Percentiles rank a stretch among this genome's conserved stretches.
phyloP scores from a whole-genome alignment of 805 yeast species.

The Saccharomycopsis selenospora region DNA sequence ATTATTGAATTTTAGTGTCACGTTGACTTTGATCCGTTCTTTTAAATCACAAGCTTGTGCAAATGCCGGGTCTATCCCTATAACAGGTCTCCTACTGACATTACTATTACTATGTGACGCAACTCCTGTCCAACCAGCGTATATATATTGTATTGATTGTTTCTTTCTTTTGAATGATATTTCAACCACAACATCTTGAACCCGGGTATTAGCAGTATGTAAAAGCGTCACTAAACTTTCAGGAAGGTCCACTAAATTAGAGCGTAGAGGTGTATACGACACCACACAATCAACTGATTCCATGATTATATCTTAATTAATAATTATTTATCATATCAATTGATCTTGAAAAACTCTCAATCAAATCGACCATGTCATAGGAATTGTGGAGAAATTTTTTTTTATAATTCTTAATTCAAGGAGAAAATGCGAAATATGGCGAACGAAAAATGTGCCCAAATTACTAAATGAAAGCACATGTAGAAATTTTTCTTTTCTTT shows the following conservation, averaged over 20 bases:
- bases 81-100: constrained; percentile 18
- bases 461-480: no score
- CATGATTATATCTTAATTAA: no score
- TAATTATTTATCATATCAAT: no score
- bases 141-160: constrained; percentile 27
- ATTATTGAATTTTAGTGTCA: constrained; percentile 42
- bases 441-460: no score
- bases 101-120: constrained; percentile 25
- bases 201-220: constrained; percentile 42
- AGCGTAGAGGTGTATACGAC: constrained; percentile 32
- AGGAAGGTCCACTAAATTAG: constrained; percentile 52
- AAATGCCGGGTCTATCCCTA: constrained; percentile 65
- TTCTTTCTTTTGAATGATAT: constrained; percentile 28
- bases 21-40: constrained; percentile 35
- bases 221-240: constrained; percentile 38
- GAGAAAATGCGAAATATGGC: no score
- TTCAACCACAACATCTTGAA: constrained; percentile 54
- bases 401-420: no score
- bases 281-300: constrained; percentile 26
- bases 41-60: constrained; percentile 44
- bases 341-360: no score
- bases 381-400: no score
- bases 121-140: constrained; percentile 66
- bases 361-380: no score
- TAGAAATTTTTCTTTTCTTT: no score